Conservation (phyloP, 495 filamentous ascomycete species). For the Chaetomium fimeti region DNA sequence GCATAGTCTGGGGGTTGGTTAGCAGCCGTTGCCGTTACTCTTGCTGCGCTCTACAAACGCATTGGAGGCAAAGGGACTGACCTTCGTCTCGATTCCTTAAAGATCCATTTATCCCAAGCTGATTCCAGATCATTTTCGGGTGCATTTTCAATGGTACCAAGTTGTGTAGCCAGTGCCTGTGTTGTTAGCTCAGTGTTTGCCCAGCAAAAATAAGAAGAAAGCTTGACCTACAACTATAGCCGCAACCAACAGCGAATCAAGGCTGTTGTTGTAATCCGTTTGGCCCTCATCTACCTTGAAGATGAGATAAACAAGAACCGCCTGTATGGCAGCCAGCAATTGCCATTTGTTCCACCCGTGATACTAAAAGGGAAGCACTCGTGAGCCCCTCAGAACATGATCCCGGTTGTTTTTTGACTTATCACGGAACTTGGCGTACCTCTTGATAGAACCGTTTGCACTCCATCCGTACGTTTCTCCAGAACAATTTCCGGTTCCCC, state of each 20-base stretch:
- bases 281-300: not conserved
- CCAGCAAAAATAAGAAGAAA: not conserved
- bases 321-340: conserved; percentile 12
- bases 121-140: not conserved
- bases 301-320: conserved; percentile 6
- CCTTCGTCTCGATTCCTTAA: conserved; percentile 45
- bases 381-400: not conserved
- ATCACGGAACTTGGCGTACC: conserved; percentile 31
- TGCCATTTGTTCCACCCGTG: conserved; percentile 3
- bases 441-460: conserved; percentile 45
- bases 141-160: not conserved
- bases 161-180: not conserved
- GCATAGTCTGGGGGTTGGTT: conserved; percentile 17
- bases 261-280: not conserved
- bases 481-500: conserved; percentile 48
- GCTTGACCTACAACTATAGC: not conserved
- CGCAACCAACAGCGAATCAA: not conserved
- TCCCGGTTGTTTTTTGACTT: not conserved
- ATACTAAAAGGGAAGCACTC: not conserved
- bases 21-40: not conserved
- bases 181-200: not conserved
- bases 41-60: no score
- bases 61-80: not conserved
- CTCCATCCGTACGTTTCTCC: conserved; percentile 44
- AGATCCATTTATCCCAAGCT: conserved; percentile 48